phyloP scores from a whole-genome alignment of 192 early-diverging fungal genomes.

The Coemansia asiatica region DNA sequence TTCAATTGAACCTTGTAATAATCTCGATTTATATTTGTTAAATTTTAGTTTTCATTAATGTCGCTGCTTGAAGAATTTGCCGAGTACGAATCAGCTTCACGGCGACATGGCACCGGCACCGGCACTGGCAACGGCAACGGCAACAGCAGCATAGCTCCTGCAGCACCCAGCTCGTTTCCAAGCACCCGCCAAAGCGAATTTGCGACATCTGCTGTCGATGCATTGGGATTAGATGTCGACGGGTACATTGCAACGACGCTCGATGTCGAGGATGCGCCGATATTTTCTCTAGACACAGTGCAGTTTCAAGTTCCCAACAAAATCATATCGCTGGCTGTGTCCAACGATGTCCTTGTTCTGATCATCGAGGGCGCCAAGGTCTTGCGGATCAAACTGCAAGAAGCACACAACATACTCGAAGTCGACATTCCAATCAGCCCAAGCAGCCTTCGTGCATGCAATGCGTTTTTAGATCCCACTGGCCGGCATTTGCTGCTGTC shows the following conservation, averaged over 20 bases:
- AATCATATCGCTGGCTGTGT: constrained; percentile 72
- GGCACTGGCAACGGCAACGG: constrained; percentile 11
- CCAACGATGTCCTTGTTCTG: constrained; percentile 82
- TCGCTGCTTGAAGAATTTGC: constrained; percentile 54
- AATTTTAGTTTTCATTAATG: constrained; percentile 19
- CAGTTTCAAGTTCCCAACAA: constrained; percentile 83
- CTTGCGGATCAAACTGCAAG: constrained; percentile 87
- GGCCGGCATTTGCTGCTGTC: constrained; percentile 87
- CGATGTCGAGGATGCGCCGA: constrained; percentile 49
- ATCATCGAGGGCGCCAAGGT: constrained; percentile 73
- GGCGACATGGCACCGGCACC: constrained; percentile 19
- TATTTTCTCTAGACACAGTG: constrained; percentile 86
- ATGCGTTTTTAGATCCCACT: constrained; percentile 83
- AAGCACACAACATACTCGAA: constrained; percentile 62
- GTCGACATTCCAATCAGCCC: constrained; percentile 33
- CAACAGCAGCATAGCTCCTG: constrained; percentile 9
- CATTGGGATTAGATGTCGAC: constrained; percentile 18
- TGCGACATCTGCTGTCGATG: constrained; percentile 7
- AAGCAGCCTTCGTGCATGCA: constrained; percentile 45
- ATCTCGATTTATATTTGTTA: constrained; percentile 7
- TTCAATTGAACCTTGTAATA: neutral
- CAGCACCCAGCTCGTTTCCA: neutral
- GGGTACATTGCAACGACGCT: constrained; percentile 49
- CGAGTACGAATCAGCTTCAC: constrained; percentile 37
- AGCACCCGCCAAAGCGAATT: constrained; percentile 9